phyloP scores from a whole-genome alignment of 805 yeast genomes.

The Lipomyces kockii region DNA sequence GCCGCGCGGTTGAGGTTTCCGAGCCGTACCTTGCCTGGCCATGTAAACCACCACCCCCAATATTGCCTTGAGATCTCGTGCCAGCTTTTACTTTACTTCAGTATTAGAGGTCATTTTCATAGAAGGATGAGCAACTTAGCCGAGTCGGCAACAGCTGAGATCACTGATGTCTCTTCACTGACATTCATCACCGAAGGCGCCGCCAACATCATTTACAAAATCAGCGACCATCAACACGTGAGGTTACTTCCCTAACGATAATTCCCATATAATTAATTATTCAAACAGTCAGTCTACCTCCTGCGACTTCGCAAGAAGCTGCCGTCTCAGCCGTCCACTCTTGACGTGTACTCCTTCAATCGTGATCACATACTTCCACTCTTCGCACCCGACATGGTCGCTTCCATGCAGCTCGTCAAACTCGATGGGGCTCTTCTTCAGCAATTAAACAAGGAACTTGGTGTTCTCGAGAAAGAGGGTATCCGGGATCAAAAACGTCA shows the following conservation, averaged over 20 bases:
- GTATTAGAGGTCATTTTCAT: too few relatives aligned
- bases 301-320: conserved; percentile 27
- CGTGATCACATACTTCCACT: conserved; percentile 17
- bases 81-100: too few relatives aligned
- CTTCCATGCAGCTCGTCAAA: conserved; percentile 16
- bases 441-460: conserved; percentile 18
- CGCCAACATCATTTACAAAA: conserved; percentile 29
- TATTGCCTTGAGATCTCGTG: too few relatives aligned
- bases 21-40: too few relatives aligned
- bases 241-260: not conserved
- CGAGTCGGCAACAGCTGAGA: not conserved
- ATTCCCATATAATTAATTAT: not conserved
- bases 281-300: conserved; percentile 15
- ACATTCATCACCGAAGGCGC: conserved; percentile 34
- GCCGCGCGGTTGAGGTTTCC: too few relatives aligned
- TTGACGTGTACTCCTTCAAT: conserved; percentile 21
- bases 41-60: too few relatives aligned
- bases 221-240: conserved; percentile 12
- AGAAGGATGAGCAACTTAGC: not conserved
- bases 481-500: conserved; percentile 22
- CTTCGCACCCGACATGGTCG: conserved; percentile 19
- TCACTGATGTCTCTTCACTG: conserved; percentile 9
- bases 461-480: conserved; percentile 13
- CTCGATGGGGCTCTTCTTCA: conserved; percentile 11
- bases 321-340: conserved; percentile 27